Evolutionary conservation across 768 basidiomycete species (phyloP).

Genomic region (Saitozyma podzolica): DNA sequence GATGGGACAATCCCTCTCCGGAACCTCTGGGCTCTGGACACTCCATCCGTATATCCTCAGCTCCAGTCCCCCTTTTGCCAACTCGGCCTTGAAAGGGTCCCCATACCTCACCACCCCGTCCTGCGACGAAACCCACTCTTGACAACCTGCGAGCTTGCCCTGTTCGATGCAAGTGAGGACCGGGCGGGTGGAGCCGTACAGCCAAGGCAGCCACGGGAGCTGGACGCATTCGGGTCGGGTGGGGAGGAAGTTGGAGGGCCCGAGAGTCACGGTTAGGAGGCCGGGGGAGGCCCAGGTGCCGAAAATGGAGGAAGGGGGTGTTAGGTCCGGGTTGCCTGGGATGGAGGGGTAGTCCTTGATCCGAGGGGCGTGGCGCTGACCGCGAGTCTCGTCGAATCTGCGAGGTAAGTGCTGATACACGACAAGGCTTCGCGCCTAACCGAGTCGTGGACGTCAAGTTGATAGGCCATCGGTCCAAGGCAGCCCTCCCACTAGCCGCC

Average conservation of each 20-base stretch:
- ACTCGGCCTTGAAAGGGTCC: not conserved
- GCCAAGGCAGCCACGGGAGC: slow-evolving; percentile 6
- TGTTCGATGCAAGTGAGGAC: not conserved
- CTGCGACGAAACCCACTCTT: not conserved
- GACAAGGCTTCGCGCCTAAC: too few relatives aligned
- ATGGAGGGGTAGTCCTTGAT: too few relatives aligned
- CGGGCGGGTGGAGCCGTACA: not conserved
- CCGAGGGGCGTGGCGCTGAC: too few relatives aligned
- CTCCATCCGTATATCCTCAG: not conserved
- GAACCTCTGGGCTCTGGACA: too few relatives aligned
- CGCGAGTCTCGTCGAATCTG: too few relatives aligned
- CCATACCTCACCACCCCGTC: slow-evolving; percentile 4
- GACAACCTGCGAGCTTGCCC: not conserved
- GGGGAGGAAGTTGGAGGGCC: not conserved
- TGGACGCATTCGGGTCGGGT: not conserved
- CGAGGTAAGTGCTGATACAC: too few relatives aligned
- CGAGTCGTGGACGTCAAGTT: too few relatives aligned
- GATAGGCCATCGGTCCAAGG: too few relatives aligned
- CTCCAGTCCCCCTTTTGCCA: not conserved
- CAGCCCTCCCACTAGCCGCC: too few relatives aligned
- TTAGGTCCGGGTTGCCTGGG: too few relatives aligned
- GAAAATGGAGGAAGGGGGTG: not conserved
- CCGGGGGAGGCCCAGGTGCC: slow-evolving; percentile 2
- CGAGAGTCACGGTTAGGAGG: not conserved
- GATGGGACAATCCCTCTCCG: too few relatives aligned